A percentile compares a stretch with the other conserved stretches of the same genome.
Evolutionary conservation across 228 moss, liverwort and hornwort genomes (phyloP).

Genomic region (Sphagnum magellanicum): DNA sequence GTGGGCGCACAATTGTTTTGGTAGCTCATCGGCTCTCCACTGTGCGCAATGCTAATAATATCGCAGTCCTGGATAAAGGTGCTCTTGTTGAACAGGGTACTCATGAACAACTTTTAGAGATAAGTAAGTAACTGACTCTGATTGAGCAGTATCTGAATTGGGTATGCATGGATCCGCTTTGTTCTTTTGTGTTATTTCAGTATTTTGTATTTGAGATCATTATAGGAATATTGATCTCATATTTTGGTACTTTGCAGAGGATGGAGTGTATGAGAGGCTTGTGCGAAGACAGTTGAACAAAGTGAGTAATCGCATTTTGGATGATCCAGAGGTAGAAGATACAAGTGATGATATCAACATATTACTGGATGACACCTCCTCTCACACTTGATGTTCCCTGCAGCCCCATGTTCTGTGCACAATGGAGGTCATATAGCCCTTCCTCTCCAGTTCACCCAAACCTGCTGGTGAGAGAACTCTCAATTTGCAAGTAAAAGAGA

Average conservation of each 20-base stretch:
- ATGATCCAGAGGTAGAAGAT: constrained; percentile 33
- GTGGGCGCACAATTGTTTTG: constrained; percentile 5
- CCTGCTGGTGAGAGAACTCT: too few species aligned
- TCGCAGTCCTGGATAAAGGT: constrained; percentile 8
- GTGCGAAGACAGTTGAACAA: constrained; percentile 91
- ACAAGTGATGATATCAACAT: constrained; percentile 38
- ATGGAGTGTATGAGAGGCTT: constrained; percentile 89
- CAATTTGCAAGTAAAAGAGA: too few species aligned
- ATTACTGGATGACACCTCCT: constrained; percentile 33
- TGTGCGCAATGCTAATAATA: constrained; percentile 7
- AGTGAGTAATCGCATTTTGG: constrained; percentile 53
- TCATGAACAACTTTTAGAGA: constrained; percentile 4
- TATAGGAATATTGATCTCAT: neutral
- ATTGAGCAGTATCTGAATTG: neutral
- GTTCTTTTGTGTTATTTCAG: neutral
- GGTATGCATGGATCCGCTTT: too few species aligned
- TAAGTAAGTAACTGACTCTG: neutral
- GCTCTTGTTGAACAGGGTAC: constrained; percentile 9
- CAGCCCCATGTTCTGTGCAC: too few species aligned
- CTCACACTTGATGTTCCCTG: constrained; percentile 9
- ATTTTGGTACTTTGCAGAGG: constrained; percentile 20
- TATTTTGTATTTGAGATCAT: neutral
- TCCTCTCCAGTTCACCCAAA: too few species aligned
- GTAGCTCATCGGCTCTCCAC: constrained; percentile 22
- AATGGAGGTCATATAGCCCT: too few species aligned